Base-by-base conservation (phyloP, 2,329 filamentous ascomycete species). In the Fusarium bulbicola region DNA sequence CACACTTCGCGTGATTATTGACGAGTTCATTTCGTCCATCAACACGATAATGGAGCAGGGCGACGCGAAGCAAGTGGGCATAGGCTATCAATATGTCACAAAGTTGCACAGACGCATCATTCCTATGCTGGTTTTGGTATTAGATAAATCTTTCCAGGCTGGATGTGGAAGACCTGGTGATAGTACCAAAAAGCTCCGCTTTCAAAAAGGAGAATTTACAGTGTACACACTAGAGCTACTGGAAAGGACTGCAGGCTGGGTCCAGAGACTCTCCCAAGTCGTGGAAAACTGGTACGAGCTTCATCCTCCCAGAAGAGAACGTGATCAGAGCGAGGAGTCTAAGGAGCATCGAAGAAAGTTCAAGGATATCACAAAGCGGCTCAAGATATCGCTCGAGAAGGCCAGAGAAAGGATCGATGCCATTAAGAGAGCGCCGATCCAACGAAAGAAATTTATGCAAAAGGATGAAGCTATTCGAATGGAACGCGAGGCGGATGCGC, bases 111-210 rank as follows among this genome's bases (percentile, higher is more conserved):
- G 28, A 14, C 69, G 50, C 16, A 73, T 80, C 18, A 73, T 80
- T 10, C 79, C 79, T 7, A 71, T 78, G 62, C 57, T 79, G 12
- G 64, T 79, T 21, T 37, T 79, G 13, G 30, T 73, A 7, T 43
- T 80, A 12, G 74, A 70, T 42, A 26, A 72, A 37, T 54, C 56
- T 77, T 54, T 80, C 40, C 16, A 76, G 39, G 66, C 69, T 45
- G 73, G 76, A 30, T 57, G 73, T 16, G 40, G 54, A 34, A 36
- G 52, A 20, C 13, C 37, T 18, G 20, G 30, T 6, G n/a, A 37
- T 9, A 34, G 30, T 14, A 42, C 26, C 28, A n/a, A 56, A 7
- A 58, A 36, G 16, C 24, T 47, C 4, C 7, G 42, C 8, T 12
- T 26, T 16, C 59, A 53, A n/a, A 62, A 28, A 43, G 66, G 73